These are phyloP conservation scores for Chaetoceros muelleri DNA, from an alignment of 108 stramenopile species.

Conservation along the genomic window DNA sequence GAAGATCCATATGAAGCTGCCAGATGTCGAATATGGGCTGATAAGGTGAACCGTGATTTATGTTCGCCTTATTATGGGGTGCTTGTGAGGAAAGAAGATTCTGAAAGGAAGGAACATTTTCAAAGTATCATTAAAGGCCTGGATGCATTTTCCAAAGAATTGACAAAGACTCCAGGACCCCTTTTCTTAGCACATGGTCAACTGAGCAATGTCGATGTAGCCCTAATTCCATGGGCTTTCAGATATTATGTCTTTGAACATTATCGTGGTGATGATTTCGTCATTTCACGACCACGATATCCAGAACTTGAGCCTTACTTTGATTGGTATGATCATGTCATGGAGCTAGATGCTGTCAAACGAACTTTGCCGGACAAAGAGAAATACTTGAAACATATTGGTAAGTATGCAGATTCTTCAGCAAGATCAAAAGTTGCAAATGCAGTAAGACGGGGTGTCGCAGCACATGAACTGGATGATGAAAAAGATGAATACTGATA, in stretches of 20 bases:
- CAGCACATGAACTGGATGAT: slow-evolving; percentile 78
- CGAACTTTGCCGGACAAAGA: slow-evolving; percentile 76
- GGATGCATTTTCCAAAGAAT: slow-evolving; percentile 42
- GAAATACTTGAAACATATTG: slow-evolving; percentile 70
- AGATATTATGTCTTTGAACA: slow-evolving; percentile 77
- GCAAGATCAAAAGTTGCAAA: slow-evolving; percentile 80
- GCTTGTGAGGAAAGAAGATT: slow-evolving; percentile 53
- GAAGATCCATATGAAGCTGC: slow-evolving; percentile 67
- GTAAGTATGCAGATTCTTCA: slow-evolving; percentile 72
- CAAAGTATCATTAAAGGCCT: slow-evolving; percentile 45
- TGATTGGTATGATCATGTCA: slow-evolving; percentile 69
- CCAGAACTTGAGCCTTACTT: slow-evolving; percentile 48
- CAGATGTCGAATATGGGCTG: slow-evolving; percentile 54
- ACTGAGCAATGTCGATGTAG: slow-evolving; percentile 51
- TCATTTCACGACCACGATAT: slow-evolving; percentile 25
- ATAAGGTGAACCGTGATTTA: slow-evolving; percentile 71
- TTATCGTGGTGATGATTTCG: slow-evolving; percentile 60
- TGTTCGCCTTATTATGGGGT: slow-evolving; percentile 77
- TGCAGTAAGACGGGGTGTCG: slow-evolving; percentile 72
- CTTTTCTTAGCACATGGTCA: slow-evolving; percentile 45
- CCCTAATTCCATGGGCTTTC: slow-evolving; percentile 69
- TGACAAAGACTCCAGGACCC: slow-evolving; percentile 37
- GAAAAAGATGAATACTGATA: slow-evolving; percentile 70
- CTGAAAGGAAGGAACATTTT: slow-evolving; percentile 55
- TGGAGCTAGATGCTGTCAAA: slow-evolving; percentile 46